phyloP scores from a whole-genome alignment of 1,139 yeast species.

The Hemisphaericaspora xylofermentans region DNA sequence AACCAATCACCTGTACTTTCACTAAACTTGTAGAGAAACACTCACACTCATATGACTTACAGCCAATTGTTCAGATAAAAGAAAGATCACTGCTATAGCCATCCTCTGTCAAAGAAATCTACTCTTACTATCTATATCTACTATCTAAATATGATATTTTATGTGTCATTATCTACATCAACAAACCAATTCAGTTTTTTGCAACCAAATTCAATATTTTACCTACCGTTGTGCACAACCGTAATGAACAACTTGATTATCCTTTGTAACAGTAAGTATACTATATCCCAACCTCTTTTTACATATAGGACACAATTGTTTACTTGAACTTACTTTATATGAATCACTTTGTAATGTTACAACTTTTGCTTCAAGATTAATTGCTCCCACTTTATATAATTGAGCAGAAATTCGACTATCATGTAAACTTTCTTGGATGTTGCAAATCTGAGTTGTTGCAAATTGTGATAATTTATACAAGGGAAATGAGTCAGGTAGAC shows the following conservation, averaged over 20 bases:
- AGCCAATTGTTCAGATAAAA: too few relatives aligned
- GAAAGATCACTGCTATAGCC: too few relatives aligned
- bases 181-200: too few relatives aligned
- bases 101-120: too few relatives aligned
- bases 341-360: slow-evolving; percentile 37
- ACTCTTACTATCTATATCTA: background rate
- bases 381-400: slow-evolving; percentile 37
- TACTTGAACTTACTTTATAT: slow-evolving; percentile 35
- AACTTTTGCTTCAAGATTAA: slow-evolving; percentile 35
- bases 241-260: slow-evolving; percentile 63
- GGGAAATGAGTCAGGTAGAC: slow-evolving; percentile 52
- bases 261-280: slow-evolving; percentile 54
- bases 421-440: slow-evolving; percentile 24
- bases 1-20: too few relatives aligned
- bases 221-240: slow-evolving; percentile 44
- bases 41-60: too few relatives aligned
- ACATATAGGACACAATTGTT: slow-evolving; percentile 58
- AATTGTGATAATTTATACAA: slow-evolving; percentile 44
- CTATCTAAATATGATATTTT: too few relatives aligned
- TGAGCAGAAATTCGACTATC: slow-evolving; percentile 31
- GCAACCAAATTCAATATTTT: too few relatives aligned
- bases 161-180: too few relatives aligned
- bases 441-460: slow-evolving; percentile 47
- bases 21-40: too few relatives aligned
- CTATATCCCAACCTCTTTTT: slow-evolving; percentile 60